Percentiles rank a stretch among this genome's conserved stretches.
phyloP scores from a whole-genome alignment of 2,329 filamentous ascomycete genomes.

The Xylariales sp. region DNA sequence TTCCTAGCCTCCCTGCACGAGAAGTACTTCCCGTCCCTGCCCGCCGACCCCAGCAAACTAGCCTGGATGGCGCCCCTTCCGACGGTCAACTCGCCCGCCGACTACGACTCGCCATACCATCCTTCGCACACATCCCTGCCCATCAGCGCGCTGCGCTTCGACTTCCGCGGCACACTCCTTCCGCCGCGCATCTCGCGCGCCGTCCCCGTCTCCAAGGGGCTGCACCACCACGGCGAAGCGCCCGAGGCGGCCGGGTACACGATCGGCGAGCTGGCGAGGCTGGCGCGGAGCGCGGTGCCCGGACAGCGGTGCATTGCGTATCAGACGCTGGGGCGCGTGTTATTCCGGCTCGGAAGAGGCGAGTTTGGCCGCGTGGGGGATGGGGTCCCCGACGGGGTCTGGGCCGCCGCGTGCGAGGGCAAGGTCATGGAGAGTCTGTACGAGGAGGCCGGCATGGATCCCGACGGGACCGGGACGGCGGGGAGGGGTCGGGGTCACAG shows the following conservation, averaged over 20 bases:
- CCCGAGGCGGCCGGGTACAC: conserved; percentile 95
- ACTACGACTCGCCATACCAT: conserved; percentile 74
- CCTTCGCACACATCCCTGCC: conserved; percentile 68
- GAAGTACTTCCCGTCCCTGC: conserved; percentile 89
- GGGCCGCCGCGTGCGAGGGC: conserved; percentile 72
- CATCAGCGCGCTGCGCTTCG: conserved; percentile 77
- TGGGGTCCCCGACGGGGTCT: conserved; percentile 72
- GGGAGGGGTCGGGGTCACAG: conserved; percentile 61
- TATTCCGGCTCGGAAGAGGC: conserved; percentile 76
- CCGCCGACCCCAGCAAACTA: conserved; percentile 77
- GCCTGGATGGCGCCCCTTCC: conserved; percentile 83
- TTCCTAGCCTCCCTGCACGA: conserved; percentile 81
- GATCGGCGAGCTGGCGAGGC: conserved; percentile 74
- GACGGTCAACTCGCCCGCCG: conserved; percentile 58
- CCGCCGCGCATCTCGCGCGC: conserved; percentile 69
- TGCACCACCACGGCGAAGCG: conserved; percentile 91
- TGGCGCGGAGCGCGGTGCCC: conserved; percentile 76
- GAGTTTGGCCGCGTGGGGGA: conserved; percentile 64
- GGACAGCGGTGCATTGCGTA: conserved; percentile 88
- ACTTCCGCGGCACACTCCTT: conserved; percentile 76
- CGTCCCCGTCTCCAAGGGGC: conserved; percentile 71
- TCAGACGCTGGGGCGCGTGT: conserved; percentile 79
- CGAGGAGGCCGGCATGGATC: conserved; percentile 63
- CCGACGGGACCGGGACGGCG: conserved; percentile 2
- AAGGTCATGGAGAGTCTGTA: conserved; percentile 71